Base-by-base conservation (phyloP, 2,329 filamentous ascomycete genomes). In the Hymenoscyphus albidus region DNA sequence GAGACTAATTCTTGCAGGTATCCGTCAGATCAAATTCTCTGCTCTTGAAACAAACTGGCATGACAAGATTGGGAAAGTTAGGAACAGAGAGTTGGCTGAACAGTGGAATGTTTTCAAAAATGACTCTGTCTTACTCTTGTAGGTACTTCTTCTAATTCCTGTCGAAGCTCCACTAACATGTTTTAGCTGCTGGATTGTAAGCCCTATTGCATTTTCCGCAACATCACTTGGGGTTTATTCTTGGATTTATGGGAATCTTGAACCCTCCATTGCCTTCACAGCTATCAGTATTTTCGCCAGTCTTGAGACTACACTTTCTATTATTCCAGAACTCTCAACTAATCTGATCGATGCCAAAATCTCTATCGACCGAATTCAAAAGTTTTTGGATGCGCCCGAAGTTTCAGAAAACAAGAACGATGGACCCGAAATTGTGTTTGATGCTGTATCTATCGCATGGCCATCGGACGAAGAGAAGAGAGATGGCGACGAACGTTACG, bases 1-100 rank as follows among this genome's bases (percentile, higher is more conserved):
- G 38, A 16, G 32, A 5, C 55, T 68, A 39, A 65, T 35, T 48
- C 18, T 44, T 60, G 2, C 38, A 70, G 69, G 69, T 7, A 93
- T 94, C 68, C 85, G 90, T 1, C 91, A 95, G 75, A 92, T 95
- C 78, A 95, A 95, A 72, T 93, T 94, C 70, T 90, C 90, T 0
- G 91, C 91, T 0, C 77, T 92, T 1, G 91, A 94, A 75, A 78
- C 80, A 22, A 85, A 90, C 70, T 94, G 91, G 91, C 86, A 92
- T 74, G 80, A 82, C 16, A 89, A 88, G 66, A 90, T 95, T 73
- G 76, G 82, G 67, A 76, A 82, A 67, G 84, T 88, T 7, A 82
- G 91, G 71, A 83, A 87, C 55, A 83, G 82, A 58, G 91, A 94
- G 74, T 81, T 94, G 10, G 76, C 77, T 5, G 85, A 85, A 27